A percentile compares a stretch with the other conserved stretches of the same genome.
phyloP scores from a whole-genome alignment of 257 asterid genomes.

The Lantana camara region DNA sequence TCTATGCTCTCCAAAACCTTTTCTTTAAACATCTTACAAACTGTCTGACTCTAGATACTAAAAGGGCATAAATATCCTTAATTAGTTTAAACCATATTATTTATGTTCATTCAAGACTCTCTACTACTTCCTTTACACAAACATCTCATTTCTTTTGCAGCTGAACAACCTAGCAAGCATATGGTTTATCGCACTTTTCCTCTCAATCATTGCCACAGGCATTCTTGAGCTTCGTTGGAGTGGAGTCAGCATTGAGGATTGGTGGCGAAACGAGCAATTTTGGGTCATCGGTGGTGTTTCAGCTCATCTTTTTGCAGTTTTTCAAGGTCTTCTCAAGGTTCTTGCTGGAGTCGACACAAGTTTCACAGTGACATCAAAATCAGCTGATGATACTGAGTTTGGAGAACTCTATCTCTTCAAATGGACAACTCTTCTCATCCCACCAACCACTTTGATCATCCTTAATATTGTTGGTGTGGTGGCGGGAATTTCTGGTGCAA shows the following conservation, averaged over 20 bases:
- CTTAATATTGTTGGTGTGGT: slow-evolving; percentile 82
- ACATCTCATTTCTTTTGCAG: slow-evolving; percentile 44
- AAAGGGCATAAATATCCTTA: background rate
- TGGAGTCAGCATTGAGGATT: slow-evolving; percentile 88
- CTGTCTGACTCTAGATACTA: too few relatives aligned
- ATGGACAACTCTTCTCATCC: slow-evolving; percentile 88
- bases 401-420: slow-evolving; percentile 91
- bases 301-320: slow-evolving; percentile 81
- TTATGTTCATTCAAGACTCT: slow-evolving; percentile 32
- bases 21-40: too few relatives aligned
- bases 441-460: slow-evolving; percentile 79
- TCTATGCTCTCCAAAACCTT: too few relatives aligned
- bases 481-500: slow-evolving; percentile 82
- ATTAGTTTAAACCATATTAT: too few relatives aligned
- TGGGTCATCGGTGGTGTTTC: slow-evolving; percentile 92
- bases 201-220: slow-evolving; percentile 72
- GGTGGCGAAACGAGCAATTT: slow-evolving; percentile 92
- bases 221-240: slow-evolving; percentile 87
- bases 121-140: slow-evolving; percentile 84
- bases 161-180: slow-evolving; percentile 73
- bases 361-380: slow-evolving; percentile 76
- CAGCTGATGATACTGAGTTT: slow-evolving; percentile 71
- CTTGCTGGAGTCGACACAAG: slow-evolving; percentile 83
- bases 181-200: slow-evolving; percentile 83
- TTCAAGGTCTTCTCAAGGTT: slow-evolving; percentile 91